Conservation (phyloP, 208 protist genomes). For the Angomonas ambiguus region DNA sequence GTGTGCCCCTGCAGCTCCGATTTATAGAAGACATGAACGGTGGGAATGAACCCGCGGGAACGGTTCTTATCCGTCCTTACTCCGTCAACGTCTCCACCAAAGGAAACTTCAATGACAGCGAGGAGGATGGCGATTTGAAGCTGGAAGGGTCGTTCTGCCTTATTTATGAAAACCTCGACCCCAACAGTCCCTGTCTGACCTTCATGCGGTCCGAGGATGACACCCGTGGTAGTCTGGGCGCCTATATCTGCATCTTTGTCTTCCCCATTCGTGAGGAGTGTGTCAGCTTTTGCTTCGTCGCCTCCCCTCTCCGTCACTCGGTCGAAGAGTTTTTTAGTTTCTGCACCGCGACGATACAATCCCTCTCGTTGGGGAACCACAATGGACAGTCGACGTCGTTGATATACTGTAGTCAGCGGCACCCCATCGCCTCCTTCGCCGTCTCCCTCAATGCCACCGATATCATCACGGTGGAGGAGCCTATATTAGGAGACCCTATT, state of each 20-base stretch:
- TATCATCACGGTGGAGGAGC: slow-evolving; percentile 59
- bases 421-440: slow-evolving; percentile 64
- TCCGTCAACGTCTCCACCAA: slow-evolving; percentile 25
- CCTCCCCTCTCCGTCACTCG: slow-evolving; percentile 48
- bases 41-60: slow-evolving; percentile 1
- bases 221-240: neutral
- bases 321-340: slow-evolving; percentile 65
- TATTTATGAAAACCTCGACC: slow-evolving; percentile 32
- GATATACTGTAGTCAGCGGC: slow-evolving; percentile 74
- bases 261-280: slow-evolving; percentile 52
- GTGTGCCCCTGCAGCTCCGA: neutral
- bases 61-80: slow-evolving; percentile 46
- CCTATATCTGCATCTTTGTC: slow-evolving; percentile 61
- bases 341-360: slow-evolving; percentile 63
- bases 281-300: slow-evolving; percentile 71
- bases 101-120: slow-evolving; percentile 38
- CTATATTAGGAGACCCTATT: slow-evolving; percentile 64
- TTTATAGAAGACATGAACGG: neutral
- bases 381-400: slow-evolving; percentile 67
- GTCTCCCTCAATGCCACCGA: slow-evolving; percentile 39
- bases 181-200: slow-evolving; percentile 29
- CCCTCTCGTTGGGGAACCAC: slow-evolving; percentile 79
- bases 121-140: slow-evolving; percentile 34
- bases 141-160: slow-evolving; percentile 46
- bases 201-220: slow-evolving; percentile 25